Evolutionary conservation across 306 rosid genomes (phyloP), one percentile per base, ranked within the genome.

Genomic region (Oxytropis ochrocephala): DNA sequence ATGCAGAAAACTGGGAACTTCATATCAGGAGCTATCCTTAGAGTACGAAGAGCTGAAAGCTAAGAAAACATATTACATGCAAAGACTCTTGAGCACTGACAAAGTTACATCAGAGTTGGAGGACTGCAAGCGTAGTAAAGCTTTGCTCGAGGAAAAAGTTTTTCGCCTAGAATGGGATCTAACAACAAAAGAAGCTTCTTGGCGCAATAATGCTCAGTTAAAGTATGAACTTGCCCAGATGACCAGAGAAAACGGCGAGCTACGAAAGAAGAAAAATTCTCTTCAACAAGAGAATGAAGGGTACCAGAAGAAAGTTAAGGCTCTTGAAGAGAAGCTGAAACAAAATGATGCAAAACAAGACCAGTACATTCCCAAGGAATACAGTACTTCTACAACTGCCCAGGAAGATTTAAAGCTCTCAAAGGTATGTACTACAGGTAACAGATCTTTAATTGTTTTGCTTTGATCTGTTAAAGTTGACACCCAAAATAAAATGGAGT

Each of bases 221-320:
- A 82, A 71, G 55, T 79, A 65, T 64, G 85, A 82, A 67, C 69
- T 82, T 52, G 59, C 66, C 47, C 72, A 67, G 53, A 73, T 82
- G 41, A 57, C 63, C 42, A 84, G 43, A 71, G 50, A 50, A 35
- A 81, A 81, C 43, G 70, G 58, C 13, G 74, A 86, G 61, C 68
- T 70, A 24, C 67, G 47, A 8, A 18, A 8, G 66, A 74, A 24
- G 64, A 78, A 82, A 54, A 76, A 69, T 21, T 47, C 11, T 41
- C 78, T 84, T 12, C 74, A 78, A 65, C 79, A 74, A 65, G 83
- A 86, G 79, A 81, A 79, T 52, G 78, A 65, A 58, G 77, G 65
- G 36, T 75, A 49, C 48, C 33, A 48, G 62, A 73, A 68, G 60
- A 78, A 77, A 74, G 67, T 72, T 75, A 60, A 66, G 66, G 75